Conservation (phyloP, 768 basidiomycete genomes). For the Lactifluus rugatus region DNA sequence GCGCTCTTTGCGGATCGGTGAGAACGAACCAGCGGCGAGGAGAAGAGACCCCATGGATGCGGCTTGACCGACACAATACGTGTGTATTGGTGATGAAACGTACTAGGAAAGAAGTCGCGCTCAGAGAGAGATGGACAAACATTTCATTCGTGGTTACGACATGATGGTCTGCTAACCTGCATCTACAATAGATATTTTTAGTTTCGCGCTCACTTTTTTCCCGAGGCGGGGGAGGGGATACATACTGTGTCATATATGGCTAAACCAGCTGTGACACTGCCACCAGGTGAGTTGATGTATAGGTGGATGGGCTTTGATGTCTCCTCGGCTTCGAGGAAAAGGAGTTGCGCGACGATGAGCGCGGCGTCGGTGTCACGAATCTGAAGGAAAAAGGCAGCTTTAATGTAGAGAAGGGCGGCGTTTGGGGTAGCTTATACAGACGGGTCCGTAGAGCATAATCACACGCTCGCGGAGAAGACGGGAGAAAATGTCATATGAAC, state of each 20-base stretch:
- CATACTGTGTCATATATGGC: constrained; percentile 96
- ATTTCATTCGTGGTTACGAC: neutral
- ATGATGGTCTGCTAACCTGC: constrained; percentile 60
- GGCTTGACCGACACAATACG: constrained; percentile 92
- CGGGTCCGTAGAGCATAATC: constrained; percentile 91
- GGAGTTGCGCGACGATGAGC: constrained; percentile 80
- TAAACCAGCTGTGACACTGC: constrained; percentile 89
- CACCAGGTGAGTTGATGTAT: constrained; percentile 96
- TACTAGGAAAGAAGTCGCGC: constrained; percentile 35
- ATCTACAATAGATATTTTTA: constrained; percentile 16
- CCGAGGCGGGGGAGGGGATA: neutral
- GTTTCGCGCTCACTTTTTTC: neutral
- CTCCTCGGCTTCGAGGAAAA: constrained; percentile 95
- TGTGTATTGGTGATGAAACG: constrained; percentile 90
- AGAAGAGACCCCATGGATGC: constrained; percentile 95
- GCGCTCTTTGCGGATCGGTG: neutral
- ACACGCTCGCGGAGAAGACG: constrained; percentile 87
- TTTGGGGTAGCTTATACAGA: constrained; percentile 30
- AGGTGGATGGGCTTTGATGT: constrained; percentile 89
- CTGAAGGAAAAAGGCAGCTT: constrained; percentile 32
- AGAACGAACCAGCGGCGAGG: constrained; percentile 59
- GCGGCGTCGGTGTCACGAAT: constrained; percentile 87
- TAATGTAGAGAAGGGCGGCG: neutral
- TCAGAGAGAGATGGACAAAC: neutral
- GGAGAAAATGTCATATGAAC: constrained; percentile 95